Percentiles rank a stretch among this genome's conserved stretches.
phyloP scores from a whole-genome alignment of 352 stramenopile species.

The Phytophthora pluvialis region DNA sequence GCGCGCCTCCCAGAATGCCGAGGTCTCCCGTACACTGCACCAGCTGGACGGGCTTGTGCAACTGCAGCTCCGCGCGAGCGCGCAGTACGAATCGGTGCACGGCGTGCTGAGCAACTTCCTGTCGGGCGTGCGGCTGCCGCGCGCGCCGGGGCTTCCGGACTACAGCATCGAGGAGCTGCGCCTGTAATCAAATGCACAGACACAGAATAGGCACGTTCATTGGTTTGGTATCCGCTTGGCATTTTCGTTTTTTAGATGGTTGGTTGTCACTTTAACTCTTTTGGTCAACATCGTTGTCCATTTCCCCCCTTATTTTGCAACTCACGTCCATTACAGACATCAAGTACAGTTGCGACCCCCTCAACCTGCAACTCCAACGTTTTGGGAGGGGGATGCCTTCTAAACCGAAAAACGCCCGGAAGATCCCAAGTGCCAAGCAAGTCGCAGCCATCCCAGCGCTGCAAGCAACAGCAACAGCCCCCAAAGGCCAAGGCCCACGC shows the following conservation, averaged over 20 bases:
- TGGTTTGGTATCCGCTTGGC: conserved; percentile 1
- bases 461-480: conserved; percentile 14
- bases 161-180: conserved; percentile 82
- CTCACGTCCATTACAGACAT: background rate
- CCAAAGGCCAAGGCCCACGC: background rate
- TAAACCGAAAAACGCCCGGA: conserved; percentile 32
- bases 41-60: conserved; percentile 66
- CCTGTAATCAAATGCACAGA: conserved; percentile 46
- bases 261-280: conserved; percentile 11
- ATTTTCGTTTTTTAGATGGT: background rate
- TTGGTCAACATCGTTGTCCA: conserved; percentile 10
- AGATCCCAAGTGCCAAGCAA: conserved; percentile 29
- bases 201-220: conserved; percentile 37
- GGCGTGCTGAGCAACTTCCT: conserved; percentile 84
- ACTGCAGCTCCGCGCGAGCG: conserved; percentile 55
- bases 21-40: conserved; percentile 46
- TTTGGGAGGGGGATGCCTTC: conserved; percentile 19
- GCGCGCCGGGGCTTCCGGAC: conserved; percentile 67
- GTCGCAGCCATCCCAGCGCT: conserved; percentile 12
- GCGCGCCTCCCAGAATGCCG: conserved; percentile 52
- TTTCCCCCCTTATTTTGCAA: conserved; percentile 1
- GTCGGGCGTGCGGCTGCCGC: conserved; percentile 69
- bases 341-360: background rate
- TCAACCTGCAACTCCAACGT: conserved; percentile 23
- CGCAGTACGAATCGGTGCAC: conserved; percentile 72